Evolutionary conservation across 495 filamentous ascomycete genomes (phyloP).

Genomic region (Penicillium pulvis): DNA sequence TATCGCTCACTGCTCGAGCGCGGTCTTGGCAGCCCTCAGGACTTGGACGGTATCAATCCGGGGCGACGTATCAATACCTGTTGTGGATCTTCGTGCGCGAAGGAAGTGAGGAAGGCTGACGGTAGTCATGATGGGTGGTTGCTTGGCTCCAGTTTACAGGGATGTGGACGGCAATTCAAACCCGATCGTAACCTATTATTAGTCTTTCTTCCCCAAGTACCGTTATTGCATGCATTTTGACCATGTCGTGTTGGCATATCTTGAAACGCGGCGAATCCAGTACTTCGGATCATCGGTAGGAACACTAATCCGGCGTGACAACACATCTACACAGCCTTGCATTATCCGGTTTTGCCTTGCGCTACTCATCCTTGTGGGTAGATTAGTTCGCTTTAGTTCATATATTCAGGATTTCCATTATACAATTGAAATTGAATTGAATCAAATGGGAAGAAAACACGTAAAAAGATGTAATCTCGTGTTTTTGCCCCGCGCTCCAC

Average conservation of each 20-base stretch:
- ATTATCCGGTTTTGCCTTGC: neutral
- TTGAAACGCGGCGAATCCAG: constrained; percentile 13
- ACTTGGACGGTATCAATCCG: neutral
- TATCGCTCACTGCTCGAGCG: constrained; percentile 1
- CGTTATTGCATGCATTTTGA: constrained; percentile 19
- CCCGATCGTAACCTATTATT: constrained; percentile 19
- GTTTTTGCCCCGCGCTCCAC: constrained; percentile 9
- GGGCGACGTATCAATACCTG: neutral
- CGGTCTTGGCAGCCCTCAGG: constrained; percentile 11
- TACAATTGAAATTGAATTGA: neutral
- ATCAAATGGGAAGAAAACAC: neutral
- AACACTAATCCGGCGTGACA: neutral
- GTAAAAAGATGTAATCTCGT: neutral
- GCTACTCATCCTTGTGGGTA: neutral
- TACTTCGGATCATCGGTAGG: constrained; percentile 2
- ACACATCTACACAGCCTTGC: neutral
- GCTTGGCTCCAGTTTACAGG: neutral
- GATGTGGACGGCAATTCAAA: constrained; percentile 6
- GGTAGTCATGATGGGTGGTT: neutral
- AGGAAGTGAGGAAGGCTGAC: neutral
- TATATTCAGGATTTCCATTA: neutral
- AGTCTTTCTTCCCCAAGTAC: neutral
- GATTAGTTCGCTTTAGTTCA: neutral
- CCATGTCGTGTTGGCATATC: constrained; percentile 4
- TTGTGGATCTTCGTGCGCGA: neutral